These are phyloP conservation scores for Lactifluus echinatus DNA, from an alignment of 768 basidiomycete genomes.

Conservation along the genomic window DNA sequence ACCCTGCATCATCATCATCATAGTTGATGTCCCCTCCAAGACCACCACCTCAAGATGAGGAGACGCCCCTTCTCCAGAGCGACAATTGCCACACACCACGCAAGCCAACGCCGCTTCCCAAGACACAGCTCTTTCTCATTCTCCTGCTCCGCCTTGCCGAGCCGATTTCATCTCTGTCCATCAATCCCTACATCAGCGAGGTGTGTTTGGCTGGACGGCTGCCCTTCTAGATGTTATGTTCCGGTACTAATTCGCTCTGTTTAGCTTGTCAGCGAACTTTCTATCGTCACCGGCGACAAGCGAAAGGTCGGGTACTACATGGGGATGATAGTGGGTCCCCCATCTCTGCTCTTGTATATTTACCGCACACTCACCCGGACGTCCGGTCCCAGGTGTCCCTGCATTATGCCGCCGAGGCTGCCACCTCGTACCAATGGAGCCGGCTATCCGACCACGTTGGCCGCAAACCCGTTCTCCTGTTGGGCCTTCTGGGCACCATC, in stretches of 20 bases:
- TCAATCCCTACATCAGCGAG: slow-evolving; percentile 45
- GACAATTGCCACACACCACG: neutral
- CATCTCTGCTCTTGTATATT: neutral
- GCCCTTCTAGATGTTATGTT: no score
- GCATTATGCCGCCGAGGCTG: slow-evolving; percentile 39
- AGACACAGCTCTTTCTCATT: slow-evolving; percentile 36
- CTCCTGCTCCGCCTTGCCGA: slow-evolving; percentile 39
- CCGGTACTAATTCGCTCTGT: neutral
- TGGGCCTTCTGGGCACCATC: slow-evolving; percentile 28
- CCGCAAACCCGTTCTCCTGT: slow-evolving; percentile 41
- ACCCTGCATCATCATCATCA: neutral
- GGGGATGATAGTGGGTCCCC: slow-evolving; percentile 36
- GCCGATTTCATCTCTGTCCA: slow-evolving; percentile 39
- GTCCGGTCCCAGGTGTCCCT: slow-evolving; percentile 29
- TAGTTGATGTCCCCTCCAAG: neutral
- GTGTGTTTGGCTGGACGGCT: slow-evolving; percentile 21
- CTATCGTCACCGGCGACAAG: slow-evolving; percentile 36
- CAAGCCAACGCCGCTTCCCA: slow-evolving; percentile 37
- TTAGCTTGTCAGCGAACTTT: slow-evolving; percentile 37
- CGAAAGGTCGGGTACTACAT: slow-evolving; percentile 42
- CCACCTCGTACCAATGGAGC: slow-evolving; percentile 42
- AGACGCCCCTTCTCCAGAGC: slow-evolving; percentile 6
- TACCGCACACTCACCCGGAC: neutral
- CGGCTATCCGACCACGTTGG: slow-evolving; percentile 40
- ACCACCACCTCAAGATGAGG: slow-evolving; percentile 6